phyloP scores from a whole-genome alignment of 768 basidiomycete species.

The Phaeotremella fagi region DNA sequence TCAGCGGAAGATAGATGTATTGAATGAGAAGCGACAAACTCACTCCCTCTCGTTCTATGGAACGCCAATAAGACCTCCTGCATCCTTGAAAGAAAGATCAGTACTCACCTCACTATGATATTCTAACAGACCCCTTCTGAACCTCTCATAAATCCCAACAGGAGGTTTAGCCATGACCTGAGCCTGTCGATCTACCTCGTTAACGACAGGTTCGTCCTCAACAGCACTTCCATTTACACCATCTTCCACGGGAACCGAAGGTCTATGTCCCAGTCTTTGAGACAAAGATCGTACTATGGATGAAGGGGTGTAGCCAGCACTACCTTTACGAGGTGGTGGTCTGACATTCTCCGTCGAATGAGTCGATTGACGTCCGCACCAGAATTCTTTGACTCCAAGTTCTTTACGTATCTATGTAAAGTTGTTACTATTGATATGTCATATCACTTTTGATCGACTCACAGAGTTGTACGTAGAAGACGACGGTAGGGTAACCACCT shows the following conservation, averaged over 20 bases:
- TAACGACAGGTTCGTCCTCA: not conserved
- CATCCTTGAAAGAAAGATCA: not conserved
- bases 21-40: not conserved
- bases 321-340: not conserved
- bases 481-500: slow-evolving; percentile 23
- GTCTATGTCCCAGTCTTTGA: slow-evolving; percentile 5
- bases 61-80: not conserved
- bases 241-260: not conserved
- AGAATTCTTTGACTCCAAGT: slow-evolving; percentile 29
- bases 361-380: slow-evolving; percentile 30
- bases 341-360: slow-evolving; percentile 13
- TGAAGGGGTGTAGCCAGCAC: slow-evolving; percentile 1
- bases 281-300: slow-evolving; percentile 7
- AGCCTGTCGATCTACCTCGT: slow-evolving; percentile 23
- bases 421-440: too few species aligned
- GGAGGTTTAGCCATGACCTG: slow-evolving; percentile 17
- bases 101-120: slow-evolving; percentile 36
- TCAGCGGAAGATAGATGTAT: not conserved
- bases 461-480: not conserved
- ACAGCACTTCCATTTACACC: slow-evolving; percentile 3
- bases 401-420: slow-evolving; percentile 13
- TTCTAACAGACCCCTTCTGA: slow-evolving; percentile 33
- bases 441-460: too few species aligned
- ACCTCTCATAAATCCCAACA: slow-evolving; percentile 30
- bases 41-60: not conserved